Conservation (phyloP, 305 asterid species). For the Solanum hybrid region DNA sequence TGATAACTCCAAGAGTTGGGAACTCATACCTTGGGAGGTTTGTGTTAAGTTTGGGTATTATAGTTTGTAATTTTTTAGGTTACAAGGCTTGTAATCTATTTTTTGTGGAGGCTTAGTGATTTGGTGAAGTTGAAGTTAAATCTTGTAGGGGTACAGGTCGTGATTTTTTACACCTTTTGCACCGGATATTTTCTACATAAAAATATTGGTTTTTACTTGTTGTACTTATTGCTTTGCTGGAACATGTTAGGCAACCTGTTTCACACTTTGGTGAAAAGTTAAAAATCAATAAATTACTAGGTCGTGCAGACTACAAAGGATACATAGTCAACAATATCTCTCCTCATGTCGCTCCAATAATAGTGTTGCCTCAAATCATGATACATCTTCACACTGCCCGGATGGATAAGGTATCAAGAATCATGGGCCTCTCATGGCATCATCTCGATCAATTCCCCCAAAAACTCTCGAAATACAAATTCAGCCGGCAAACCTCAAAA, state of each 20-base stretch:
- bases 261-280: background rate
- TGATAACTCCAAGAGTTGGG: background rate
- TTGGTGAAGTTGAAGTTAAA: background rate
- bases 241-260: background rate
- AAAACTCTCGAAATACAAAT: background rate
- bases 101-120: background rate
- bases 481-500: background rate
- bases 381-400: background rate
- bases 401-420: background rate
- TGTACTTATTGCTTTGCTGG: background rate
- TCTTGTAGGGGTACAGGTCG: background rate
- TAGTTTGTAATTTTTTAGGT: background rate
- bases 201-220: background rate
- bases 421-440: background rate
- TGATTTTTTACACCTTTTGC: too few species aligned
- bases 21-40: background rate
- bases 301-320: background rate
- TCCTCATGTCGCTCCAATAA: background rate
- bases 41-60: background rate
- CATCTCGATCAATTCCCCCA: background rate
- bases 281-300: background rate
- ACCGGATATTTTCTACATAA: background rate
- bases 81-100: background rate
- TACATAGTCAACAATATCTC: background rate
- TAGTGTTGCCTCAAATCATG: background rate